phyloP scores from a whole-genome alignment of 371 early-diverging fungal species.

The Apophysomyces trapeziformis region DNA sequence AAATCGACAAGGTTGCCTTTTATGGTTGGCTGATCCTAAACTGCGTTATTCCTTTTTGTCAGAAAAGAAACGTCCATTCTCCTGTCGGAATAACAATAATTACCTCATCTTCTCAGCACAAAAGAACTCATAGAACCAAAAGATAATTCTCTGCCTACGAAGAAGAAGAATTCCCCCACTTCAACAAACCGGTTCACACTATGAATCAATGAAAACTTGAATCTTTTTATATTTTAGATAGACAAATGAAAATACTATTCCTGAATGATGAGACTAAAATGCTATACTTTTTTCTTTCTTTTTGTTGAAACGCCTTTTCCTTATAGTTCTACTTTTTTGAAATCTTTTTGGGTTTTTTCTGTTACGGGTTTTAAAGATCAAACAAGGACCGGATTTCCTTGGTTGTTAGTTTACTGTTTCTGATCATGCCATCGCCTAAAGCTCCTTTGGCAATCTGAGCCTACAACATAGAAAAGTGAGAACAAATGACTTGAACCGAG shows the following conservation, averaged over 20 bases:
- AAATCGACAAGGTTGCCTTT: constrained; percentile 4
- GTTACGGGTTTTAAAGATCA: constrained; percentile 21
- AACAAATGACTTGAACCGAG: neutral
- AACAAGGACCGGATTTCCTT: constrained; percentile 50
- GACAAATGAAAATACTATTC: neutral
- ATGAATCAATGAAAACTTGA: neutral
- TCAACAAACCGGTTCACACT: neutral
- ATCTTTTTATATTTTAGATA: too few relatives aligned
- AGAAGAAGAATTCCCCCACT: neutral
- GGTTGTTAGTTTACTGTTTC: constrained; percentile 41
- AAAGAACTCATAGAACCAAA: constrained; percentile 4
- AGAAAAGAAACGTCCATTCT: constrained; percentile 4
- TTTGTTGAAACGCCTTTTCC: neutral
- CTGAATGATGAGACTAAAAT: neutral
- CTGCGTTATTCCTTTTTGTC: constrained; percentile 8
- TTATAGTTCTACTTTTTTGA: neutral
- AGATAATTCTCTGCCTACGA: too few relatives aligned
- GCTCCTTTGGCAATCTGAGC: constrained; percentile 48
- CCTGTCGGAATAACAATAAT: neutral
- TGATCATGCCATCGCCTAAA: constrained; percentile 45
- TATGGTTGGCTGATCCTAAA: neutral
- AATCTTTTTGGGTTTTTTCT: too few relatives aligned
- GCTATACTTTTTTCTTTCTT: neutral
- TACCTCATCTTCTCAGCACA: neutral
- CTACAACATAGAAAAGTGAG: constrained; percentile 22